phyloP scores from a whole-genome alignment of 2,329 filamentous ascomycete species.

The Ceratocystis cacaofunesta region DNA sequence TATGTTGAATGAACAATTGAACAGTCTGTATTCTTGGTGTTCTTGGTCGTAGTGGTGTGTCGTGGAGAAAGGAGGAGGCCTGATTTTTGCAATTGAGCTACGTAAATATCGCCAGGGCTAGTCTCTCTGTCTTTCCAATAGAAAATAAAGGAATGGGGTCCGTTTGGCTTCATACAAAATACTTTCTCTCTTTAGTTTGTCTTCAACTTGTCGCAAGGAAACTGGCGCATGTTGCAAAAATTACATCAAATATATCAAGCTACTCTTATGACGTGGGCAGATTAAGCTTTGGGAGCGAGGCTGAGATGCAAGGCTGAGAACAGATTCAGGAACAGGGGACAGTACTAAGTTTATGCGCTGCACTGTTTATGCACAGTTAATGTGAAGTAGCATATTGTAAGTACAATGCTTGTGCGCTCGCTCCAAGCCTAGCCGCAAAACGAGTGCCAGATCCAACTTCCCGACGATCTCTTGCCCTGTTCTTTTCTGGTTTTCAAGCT shows the following conservation, averaged over 20 bases:
- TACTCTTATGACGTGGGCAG: conserved; percentile 1
- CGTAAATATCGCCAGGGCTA: no score
- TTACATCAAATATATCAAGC: neutral
- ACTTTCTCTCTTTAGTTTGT: neutral
- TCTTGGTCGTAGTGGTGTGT: conserved; percentile 22
- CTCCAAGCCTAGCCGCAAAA: neutral
- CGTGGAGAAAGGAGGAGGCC: neutral
- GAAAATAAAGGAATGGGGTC: no score
- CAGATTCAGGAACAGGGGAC: neutral
- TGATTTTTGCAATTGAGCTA: neutral
- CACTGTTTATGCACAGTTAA: neutral
- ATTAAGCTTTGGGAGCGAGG: conserved; percentile 11
- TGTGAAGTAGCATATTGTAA: neutral
- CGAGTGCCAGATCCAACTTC: neutral
- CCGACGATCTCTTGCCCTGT: neutral
- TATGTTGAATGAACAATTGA: neutral
- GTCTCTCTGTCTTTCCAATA: no score
- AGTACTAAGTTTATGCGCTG: neutral
- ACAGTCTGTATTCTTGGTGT: conserved; percentile 21
- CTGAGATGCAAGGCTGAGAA: conserved; percentile 10
- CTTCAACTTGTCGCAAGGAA: neutral
- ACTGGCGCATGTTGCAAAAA: neutral
- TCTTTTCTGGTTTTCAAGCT: neutral
- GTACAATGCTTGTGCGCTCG: neutral
- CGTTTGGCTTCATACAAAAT: no score